Conservation (phyloP, 805 yeast genomes). For the Zygosaccharomyces kombuchaensis region DNA sequence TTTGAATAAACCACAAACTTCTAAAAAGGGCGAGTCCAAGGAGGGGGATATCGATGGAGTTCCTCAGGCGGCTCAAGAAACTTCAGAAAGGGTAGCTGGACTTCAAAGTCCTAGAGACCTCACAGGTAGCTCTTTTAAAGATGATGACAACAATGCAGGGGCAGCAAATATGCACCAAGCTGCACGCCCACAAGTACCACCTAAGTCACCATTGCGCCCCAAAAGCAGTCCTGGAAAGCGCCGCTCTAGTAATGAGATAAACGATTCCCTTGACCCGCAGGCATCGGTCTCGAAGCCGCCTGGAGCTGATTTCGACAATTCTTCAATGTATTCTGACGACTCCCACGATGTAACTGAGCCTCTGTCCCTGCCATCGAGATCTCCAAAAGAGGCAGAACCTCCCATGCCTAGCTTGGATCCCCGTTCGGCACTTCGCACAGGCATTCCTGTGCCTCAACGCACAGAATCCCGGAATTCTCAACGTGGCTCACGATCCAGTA, state of each 20-base stretch:
- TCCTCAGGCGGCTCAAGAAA: background rate
- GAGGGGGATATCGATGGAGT: background rate
- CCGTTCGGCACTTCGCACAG: background rate
- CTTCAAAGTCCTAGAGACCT: conserved; percentile 5
- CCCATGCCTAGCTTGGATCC: background rate
- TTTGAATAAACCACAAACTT: conserved; percentile 16
- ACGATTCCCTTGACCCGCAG: background rate
- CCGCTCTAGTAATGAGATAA: background rate
- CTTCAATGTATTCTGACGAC: background rate
- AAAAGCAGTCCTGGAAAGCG: background rate
- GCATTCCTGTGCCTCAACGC: background rate
- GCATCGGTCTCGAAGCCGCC: background rate
- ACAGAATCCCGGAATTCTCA: background rate
- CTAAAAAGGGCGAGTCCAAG: conserved; percentile 4
- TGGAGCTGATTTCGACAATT: background rate
- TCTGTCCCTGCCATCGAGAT: background rate
- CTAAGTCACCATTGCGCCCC: conserved; percentile 7
- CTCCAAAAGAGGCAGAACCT: background rate
- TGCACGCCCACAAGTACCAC: conserved; percentile 18
- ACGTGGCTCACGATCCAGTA: background rate
- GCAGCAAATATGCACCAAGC: too few relatives aligned
- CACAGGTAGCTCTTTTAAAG: background rate
- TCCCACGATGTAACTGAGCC: background rate
- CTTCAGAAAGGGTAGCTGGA: background rate
- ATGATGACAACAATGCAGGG: conserved; percentile 2